A percentile compares a stretch with the other conserved stretches of the same genome.
phyloP scores from a whole-genome alignment of 305 asterid genomes.

The Fraxinus sp. region DNA sequence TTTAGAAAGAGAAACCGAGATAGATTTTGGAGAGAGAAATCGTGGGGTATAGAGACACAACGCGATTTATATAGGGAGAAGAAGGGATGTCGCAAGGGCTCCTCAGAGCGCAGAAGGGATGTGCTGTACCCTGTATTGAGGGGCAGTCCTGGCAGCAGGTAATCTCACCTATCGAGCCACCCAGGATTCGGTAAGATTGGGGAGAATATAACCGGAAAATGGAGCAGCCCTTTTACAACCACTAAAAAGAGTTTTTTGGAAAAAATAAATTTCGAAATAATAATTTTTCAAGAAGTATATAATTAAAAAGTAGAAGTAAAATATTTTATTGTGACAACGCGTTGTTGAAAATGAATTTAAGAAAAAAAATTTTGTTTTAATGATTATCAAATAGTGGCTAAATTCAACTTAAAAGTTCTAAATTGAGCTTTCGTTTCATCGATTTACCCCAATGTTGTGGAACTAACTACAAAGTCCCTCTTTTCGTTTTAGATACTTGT shows the following conservation, averaged over 20 bases:
- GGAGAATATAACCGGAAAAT: neutral
- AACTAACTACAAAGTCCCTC: neutral
- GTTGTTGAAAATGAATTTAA: neutral
- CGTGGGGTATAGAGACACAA: conserved; percentile 18
- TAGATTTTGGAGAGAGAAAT: conserved; percentile 6
- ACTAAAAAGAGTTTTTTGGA: neutral
- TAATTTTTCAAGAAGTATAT: neutral
- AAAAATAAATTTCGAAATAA: neutral
- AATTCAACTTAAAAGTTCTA: neutral
- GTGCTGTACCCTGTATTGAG: conserved; percentile 2
- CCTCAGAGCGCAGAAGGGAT: conserved; percentile 20
- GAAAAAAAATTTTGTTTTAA: no score
- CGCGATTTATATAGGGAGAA: conserved; percentile 20
- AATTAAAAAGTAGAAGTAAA: no score
- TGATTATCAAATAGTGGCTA: neutral
- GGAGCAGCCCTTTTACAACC: neutral
- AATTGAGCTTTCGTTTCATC: neutral
- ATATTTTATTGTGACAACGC: neutral
- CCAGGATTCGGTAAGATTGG: neutral
- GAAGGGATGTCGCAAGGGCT: conserved; percentile 4
- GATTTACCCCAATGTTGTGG: neutral
- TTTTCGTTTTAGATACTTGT: neutral
- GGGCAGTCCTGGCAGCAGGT: neutral
- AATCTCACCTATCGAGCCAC: neutral
- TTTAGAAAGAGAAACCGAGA: neutral